Percentiles rank a stretch among this genome's conserved stretches.
phyloP scores from a whole-genome alignment of 371 early-diverging fungal species.

The Actinomucor elegans region DNA sequence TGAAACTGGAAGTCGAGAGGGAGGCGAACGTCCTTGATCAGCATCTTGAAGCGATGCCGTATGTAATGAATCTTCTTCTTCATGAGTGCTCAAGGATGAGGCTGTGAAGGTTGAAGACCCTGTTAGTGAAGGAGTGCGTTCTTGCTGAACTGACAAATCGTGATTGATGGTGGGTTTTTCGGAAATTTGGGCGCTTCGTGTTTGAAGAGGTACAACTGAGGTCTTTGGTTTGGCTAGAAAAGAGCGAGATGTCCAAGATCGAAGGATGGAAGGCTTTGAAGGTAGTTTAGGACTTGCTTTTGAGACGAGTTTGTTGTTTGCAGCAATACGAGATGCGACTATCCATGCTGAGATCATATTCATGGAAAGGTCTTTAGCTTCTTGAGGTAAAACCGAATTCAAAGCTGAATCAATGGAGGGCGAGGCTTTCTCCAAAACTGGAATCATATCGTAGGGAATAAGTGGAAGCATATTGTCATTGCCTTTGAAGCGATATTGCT shows the following conservation, averaged over 20 bases:
- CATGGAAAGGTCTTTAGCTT: slow-evolving; percentile 3
- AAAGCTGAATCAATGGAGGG: slow-evolving; percentile 6
- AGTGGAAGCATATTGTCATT: not conserved
- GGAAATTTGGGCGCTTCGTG: not conserved
- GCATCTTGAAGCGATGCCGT: not conserved
- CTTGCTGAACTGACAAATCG: not conserved
- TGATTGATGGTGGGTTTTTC: not conserved
- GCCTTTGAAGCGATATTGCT: not conserved
- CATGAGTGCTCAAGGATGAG: not conserved
- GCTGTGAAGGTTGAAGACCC: slow-evolving; percentile 1
- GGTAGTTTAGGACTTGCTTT: not conserved
- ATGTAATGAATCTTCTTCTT: not conserved
- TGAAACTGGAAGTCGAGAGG: slow-evolving; percentile 1
- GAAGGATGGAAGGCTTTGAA: not conserved
- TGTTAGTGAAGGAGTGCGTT: not conserved
- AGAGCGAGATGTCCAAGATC: slow-evolving; percentile 18
- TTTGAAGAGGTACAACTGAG: not conserved
- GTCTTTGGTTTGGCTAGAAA: slow-evolving; percentile 5
- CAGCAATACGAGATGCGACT: not conserved
- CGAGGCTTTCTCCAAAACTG: slow-evolving; percentile 6
- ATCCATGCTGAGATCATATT: slow-evolving; percentile 14
- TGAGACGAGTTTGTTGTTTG: not conserved
- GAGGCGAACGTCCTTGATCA: not conserved
- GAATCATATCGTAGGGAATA: slow-evolving; percentile 3
- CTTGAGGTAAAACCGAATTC: not conserved